Conservation (phyloP, 345 rosid genomes). For the Draba incana region DNA sequence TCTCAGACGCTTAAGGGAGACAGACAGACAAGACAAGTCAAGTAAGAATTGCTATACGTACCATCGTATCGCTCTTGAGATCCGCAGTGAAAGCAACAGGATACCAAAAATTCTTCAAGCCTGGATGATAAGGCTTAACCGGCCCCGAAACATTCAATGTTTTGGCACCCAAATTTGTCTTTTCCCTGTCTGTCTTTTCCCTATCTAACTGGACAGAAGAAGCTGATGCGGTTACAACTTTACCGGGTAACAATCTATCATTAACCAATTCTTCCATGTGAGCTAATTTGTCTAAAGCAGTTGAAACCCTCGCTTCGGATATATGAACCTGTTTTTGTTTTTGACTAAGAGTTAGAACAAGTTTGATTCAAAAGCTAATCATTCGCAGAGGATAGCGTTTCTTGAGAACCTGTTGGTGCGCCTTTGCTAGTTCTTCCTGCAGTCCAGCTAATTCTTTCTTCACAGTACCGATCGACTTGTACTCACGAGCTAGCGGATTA, state of each 20-base stretch:
- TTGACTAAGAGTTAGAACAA: slow-evolving; percentile 2
- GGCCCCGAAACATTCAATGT: slow-evolving; percentile 93
- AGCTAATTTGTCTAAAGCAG: slow-evolving; percentile 93
- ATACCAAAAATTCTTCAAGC: slow-evolving; percentile 90
- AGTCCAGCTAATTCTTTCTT: slow-evolving; percentile 89
- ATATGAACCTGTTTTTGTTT: slow-evolving; percentile 73
- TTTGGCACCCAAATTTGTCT: slow-evolving; percentile 56
- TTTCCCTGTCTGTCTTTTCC: slow-evolving; percentile 45
- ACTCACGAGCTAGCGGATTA: slow-evolving; percentile 97
- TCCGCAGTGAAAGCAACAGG: slow-evolving; percentile 85
- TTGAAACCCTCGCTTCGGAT: slow-evolving; percentile 92
- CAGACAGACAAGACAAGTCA: neutral
- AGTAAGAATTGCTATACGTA: slow-evolving; percentile 37
- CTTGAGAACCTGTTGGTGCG: slow-evolving; percentile 75
- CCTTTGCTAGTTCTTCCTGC: slow-evolving; percentile 83
- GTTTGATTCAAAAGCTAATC: neutral
- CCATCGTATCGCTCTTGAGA: slow-evolving; percentile 91
- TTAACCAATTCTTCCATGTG: slow-evolving; percentile 89
- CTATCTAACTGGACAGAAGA: slow-evolving; percentile 53
- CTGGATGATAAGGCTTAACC: slow-evolving; percentile 71
- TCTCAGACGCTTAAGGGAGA: slow-evolving; percentile 1
- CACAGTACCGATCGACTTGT: slow-evolving; percentile 86
- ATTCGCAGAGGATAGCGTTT: neutral
- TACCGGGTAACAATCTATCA: slow-evolving; percentile 74
- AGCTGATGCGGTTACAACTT: slow-evolving; percentile 47